Base-by-base conservation (phyloP, 305 asterid species). In the Fraxinus albicans region DNA sequence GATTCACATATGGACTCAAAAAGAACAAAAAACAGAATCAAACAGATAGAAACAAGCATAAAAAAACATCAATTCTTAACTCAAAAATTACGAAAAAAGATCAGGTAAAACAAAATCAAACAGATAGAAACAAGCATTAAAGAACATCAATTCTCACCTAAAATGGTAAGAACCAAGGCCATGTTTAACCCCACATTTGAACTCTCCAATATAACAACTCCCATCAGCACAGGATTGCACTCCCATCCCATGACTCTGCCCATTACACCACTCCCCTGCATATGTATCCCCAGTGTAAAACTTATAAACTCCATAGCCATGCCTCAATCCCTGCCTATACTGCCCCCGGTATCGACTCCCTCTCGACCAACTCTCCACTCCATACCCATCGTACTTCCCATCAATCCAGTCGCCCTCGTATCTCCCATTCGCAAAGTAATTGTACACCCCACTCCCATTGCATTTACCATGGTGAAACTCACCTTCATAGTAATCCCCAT, bases 331-430 rank as follows among this genome's bases (percentile, higher is more conserved):
- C 73, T 90, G 90, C 83, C 90, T 83, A 81, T 89, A 89, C 50
- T 89, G 92, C 69, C 92, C 92, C 1, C 92, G 80, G 44, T 88
- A 90, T 21, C 86, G 81, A 34, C 91, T 88, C 70, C 92, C 92
- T 79, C 83, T 90, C 4, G 88, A 85, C 92, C 92, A 90, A 1
- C 90, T 88, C 74, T 90, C 92, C 0, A 90, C 83, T 0, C 92
- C 92, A 82, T 86, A 84, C 21, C 92, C 92, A 79, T 90, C 92
- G 81, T 86, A 90, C 38, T 84, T 90, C 81, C 85, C 90, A 47
- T 85, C 90, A n/a, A 89, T 44, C 92, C 92, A 89, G 38, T 89
- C 92, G 21, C 92, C 92, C 72, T 90, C 92, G 44, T 88, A 90
- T 85, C 88, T 86, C 85, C 92, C 92, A 85, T 85, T 90, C 88